Evolutionary conservation across 257 asterid genomes (phyloP).

Genomic region (Jasminum sambac): DNA sequence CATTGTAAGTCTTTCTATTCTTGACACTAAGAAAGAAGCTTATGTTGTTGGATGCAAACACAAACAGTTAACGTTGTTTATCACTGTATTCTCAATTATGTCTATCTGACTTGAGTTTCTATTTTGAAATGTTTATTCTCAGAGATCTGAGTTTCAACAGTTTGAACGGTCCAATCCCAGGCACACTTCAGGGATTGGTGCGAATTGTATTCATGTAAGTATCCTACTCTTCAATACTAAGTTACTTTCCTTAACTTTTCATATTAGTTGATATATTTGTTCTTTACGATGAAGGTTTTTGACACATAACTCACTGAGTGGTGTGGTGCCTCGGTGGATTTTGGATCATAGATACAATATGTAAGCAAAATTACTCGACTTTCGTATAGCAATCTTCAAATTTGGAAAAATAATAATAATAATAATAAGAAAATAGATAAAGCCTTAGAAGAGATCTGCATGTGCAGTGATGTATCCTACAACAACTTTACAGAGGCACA

Average conservation of each 20-base stretch:
- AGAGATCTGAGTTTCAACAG: conserved; percentile 84
- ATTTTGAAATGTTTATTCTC: conserved; percentile 26
- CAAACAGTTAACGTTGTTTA: neutral
- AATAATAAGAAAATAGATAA: neutral
- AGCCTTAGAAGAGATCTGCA: neutral
- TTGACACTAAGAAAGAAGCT: neutral
- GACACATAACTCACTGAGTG: conserved; percentile 65
- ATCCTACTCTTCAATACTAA: neutral
- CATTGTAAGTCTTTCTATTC: conserved; percentile 55
- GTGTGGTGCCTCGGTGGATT: conserved; percentile 63
- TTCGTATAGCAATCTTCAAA: neutral
- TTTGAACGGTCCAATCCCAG: conserved; percentile 58
- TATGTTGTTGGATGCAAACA: neutral
- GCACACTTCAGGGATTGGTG: conserved; percentile 22
- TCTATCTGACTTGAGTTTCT: neutral
- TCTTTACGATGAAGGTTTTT: conserved; percentile 54
- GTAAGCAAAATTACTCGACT: conserved; percentile 43
- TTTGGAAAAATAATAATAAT: neutral
- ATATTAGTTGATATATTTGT: neutral
- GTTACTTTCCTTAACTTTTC: neutral
- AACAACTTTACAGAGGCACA: conserved; percentile 61
- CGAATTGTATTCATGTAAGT: conserved; percentile 40
- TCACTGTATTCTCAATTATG: neutral
- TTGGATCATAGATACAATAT: conserved; percentile 32
- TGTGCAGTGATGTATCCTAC: conserved; percentile 86